Conservation (phyloP, 352 stramenopile genomes). For the Pilasporangium apinafurcum region DNA sequence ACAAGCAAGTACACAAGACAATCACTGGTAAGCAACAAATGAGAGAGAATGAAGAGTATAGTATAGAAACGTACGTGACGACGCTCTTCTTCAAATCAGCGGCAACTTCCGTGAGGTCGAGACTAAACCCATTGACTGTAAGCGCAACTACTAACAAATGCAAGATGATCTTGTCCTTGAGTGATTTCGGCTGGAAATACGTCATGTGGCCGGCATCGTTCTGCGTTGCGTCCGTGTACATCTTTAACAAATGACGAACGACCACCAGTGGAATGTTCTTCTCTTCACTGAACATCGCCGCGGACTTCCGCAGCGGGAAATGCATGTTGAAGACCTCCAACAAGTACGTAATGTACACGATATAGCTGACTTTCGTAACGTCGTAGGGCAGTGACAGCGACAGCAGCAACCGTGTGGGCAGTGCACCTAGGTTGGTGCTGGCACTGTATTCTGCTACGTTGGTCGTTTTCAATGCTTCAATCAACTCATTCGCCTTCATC, state of each 20-base stretch:
- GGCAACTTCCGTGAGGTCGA: conserved; percentile 66
- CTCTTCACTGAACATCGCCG: conserved; percentile 64
- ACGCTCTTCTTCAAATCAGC: conserved; percentile 61
- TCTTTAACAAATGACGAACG: conserved; percentile 51
- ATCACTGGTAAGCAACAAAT: background rate
- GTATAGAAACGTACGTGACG: conserved; percentile 21
- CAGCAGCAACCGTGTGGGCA: conserved; percentile 60
- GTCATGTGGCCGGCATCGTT: conserved; percentile 40
- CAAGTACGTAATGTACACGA: conserved; percentile 74
- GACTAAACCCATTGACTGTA: conserved; percentile 64
- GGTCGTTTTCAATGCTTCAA: conserved; percentile 47
- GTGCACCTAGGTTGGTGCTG: conserved; percentile 31
- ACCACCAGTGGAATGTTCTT: conserved; percentile 71
- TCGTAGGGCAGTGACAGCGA: conserved; percentile 65
- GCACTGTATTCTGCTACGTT: conserved; percentile 50
- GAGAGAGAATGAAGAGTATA: background rate
- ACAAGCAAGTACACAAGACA: background rate
- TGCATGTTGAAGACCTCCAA: conserved; percentile 54
- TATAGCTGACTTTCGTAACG: conserved; percentile 52
- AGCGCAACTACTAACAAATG: conserved; percentile 72
- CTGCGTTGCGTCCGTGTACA: conserved; percentile 68
- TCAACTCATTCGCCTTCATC: conserved; percentile 70
- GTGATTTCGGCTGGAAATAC: conserved; percentile 70
- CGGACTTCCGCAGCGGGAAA: conserved; percentile 61
- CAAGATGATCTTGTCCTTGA: conserved; percentile 79